Conservation (phyloP, 371 early-diverging fungal species). For the Mucor circinelloides region DNA sequence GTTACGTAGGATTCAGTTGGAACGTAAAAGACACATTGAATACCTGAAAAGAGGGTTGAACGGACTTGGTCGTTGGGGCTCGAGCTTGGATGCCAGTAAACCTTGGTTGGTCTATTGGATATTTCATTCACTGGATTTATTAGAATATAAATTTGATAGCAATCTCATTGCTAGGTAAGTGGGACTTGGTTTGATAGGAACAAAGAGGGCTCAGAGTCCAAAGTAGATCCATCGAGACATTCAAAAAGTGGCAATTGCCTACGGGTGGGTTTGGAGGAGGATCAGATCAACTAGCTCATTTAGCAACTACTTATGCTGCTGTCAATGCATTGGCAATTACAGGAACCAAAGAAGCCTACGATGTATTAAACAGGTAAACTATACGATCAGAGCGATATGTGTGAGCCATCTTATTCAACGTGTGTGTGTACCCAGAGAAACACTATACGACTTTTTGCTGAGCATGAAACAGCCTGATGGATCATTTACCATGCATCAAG, state of each 20-base stretch:
- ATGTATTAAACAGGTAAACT: conserved; percentile 60
- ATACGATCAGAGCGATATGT: background rate
- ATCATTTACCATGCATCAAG: conserved; percentile 87
- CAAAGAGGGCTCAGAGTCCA: background rate
- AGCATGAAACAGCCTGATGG: conserved; percentile 89
- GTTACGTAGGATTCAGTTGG: conserved; percentile 46
- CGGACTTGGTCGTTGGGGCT: conserved; percentile 62
- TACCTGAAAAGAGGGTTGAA: conserved; percentile 58
- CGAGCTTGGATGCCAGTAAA: conserved; percentile 82
- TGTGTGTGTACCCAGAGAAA: conserved; percentile 37
- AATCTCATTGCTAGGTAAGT: conserved; percentile 49
- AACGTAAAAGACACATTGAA: conserved; percentile 57
- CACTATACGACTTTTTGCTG: conserved; percentile 75
- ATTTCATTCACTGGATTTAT: conserved; percentile 78
- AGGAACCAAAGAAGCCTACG: conserved; percentile 74
- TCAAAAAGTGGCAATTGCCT: conserved; percentile 68
- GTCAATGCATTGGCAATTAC: conserved; percentile 74
- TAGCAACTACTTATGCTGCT: conserved; percentile 89
- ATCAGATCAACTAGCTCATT: conserved; percentile 76
- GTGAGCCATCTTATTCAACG: background rate
- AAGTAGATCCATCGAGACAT: conserved; percentile 61
- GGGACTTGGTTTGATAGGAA: background rate
- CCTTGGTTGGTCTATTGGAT: conserved; percentile 96
- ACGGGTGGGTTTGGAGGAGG: conserved; percentile 92
- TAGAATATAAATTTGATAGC: conserved; percentile 56